phyloP scores from a whole-genome alignment of 768 basidiomycete species.

The Coprinellus micaceus region DNA sequence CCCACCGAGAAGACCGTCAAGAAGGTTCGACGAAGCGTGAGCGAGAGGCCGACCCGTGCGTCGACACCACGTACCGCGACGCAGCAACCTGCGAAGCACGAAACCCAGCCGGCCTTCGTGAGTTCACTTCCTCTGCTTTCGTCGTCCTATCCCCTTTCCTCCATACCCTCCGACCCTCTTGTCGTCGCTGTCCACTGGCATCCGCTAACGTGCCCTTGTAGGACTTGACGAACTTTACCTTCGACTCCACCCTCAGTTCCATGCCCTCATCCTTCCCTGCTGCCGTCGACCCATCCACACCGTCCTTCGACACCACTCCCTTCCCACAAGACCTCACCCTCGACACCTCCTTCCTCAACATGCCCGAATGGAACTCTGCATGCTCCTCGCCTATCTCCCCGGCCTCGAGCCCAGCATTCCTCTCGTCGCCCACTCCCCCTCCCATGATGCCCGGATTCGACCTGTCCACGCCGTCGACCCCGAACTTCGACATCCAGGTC shows the following conservation, averaged over 20 bases:
- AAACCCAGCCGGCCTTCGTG: slow-evolving; percentile 19
- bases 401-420: slow-evolving; percentile 34
- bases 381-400: slow-evolving; percentile 44
- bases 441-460: too few species aligned
- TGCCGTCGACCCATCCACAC: slow-evolving; percentile 28
- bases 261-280: too few species aligned
- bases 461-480: too few species aligned
- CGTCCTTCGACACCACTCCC: slow-evolving; percentile 19
- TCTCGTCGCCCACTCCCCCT: slow-evolving; percentile 17
- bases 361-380: slow-evolving; percentile 42
- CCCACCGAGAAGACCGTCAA: slow-evolving; percentile 19
- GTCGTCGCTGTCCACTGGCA: too few species aligned
- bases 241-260: too few species aligned
- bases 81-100: slow-evolving; percentile 17
- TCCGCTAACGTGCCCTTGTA: too few species aligned
- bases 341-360: slow-evolving; percentile 32
- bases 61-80: slow-evolving; percentile 17
- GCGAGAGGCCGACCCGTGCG: slow-evolving; percentile 32
- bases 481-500: slow-evolving; percentile 25
- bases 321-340: slow-evolving; percentile 32
- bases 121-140: slow-evolving; percentile 2
- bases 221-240: too few species aligned
- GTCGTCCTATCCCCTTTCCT: slow-evolving; percentile 27
- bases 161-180: too few species aligned
- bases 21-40: slow-evolving; percentile 32